Conservation (phyloP, 768 basidiomycete genomes). For the Russula griseocarnosa region DNA sequence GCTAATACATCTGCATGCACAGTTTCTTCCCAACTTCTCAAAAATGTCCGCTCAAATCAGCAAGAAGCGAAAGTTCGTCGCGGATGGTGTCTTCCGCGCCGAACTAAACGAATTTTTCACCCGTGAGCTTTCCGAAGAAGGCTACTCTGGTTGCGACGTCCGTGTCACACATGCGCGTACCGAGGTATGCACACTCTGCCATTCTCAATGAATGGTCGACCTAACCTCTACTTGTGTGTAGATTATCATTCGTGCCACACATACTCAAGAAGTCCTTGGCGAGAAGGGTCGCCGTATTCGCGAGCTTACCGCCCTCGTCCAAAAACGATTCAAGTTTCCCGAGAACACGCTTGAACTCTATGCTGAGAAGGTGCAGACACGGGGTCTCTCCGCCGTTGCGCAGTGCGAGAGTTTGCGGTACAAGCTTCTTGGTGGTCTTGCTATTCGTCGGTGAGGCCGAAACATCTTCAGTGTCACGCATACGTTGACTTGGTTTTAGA, state of each 20-base stretch:
- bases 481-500: conserved; percentile 38
- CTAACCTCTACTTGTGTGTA: conserved; percentile 38
- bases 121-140: conserved; percentile 96
- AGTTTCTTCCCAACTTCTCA: conserved; percentile 32
- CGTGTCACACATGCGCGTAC: conserved; percentile 99
- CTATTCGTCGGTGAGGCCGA: conserved; percentile 83
- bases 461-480: not conserved
- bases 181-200: conserved; percentile 51
- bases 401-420: conserved; percentile 98
- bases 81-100: conserved; percentile 98
- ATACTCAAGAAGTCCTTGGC: conserved; percentile 97
- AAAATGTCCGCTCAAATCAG: conserved; percentile 83
- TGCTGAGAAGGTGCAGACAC: conserved; percentile 98
- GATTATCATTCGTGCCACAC: conserved; percentile 99
- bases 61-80: conserved; percentile 98
- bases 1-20: conserved; percentile 20
- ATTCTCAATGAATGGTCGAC: conserved; percentile 4
- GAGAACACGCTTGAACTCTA: conserved; percentile 98
- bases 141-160: conserved; percentile 99
- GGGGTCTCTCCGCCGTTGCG: conserved; percentile 96
- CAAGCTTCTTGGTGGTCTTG: conserved; percentile 99
- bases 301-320: conserved; percentile 95
- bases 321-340: conserved; percentile 99
- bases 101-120: conserved; percentile 99
- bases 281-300: conserved; percentile 99